Evolutionary conservation across 2,329 filamentous ascomycete species (phyloP), one percentile per base, ranked within the genome.

Genomic region (Grosmannia clavigera): DNA sequence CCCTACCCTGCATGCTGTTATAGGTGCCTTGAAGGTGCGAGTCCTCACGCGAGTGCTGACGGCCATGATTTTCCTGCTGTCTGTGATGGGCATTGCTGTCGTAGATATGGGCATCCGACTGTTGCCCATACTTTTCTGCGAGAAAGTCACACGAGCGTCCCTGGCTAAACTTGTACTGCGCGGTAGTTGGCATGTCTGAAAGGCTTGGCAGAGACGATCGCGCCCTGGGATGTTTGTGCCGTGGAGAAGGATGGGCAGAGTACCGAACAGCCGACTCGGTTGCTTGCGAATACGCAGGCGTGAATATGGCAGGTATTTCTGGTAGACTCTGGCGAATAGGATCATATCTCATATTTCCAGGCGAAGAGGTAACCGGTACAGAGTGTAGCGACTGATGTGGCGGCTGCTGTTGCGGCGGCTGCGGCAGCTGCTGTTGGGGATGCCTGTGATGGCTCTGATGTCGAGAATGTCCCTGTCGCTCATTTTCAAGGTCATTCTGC

Each of bases 261-360:
- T 78, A 74, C 2, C 78, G 73, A 25, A 79, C 66, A 6, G 78
- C 75, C 2, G 79, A 79, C 0, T 76, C 72, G 52, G 74, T 76
- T 0, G 76, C 73, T 60, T 81, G 78, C 1, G 78, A 75, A 58
- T 80, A 78, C 0, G 76, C 69, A 0, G 78, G 72, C 0, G 79
- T 75, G 57, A 77, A 79, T 67, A 81, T 78, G 31, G 72, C 69
- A 2, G 73, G 67, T 3, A 73, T 64, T 46, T 81, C 81, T 0
- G 79, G 79, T 0, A 81, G 69, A 60, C 76, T 81, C 63, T 80
- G 79, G 3, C 81, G 75, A 61, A 83, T 82, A 0, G 81, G 80
- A 60, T 84, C 81, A 60, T 83, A 84, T 2, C 80, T 76, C 78
- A 82, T 81, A 64, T 80, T 83, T 1, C 81, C 80, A 0, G 81